phyloP scores from a whole-genome alignment of 225 moss, liverwort and hornwort genomes.

The Physcomitrium patens region DNA sequence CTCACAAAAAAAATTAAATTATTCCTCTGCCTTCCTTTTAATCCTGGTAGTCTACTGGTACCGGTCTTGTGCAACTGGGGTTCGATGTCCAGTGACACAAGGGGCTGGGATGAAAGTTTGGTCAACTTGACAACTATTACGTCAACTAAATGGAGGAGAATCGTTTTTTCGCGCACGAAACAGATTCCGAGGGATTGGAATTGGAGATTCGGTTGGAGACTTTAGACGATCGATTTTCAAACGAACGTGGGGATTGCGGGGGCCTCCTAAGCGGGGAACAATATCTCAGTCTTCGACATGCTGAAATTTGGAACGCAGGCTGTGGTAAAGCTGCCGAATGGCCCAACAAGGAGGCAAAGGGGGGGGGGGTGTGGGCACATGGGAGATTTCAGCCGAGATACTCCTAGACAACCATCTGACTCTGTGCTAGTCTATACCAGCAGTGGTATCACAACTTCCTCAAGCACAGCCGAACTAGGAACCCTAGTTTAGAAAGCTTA shows the following conservation, averaged over 20 bases:
- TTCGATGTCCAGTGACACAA: neutral
- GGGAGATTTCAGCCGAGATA: neutral
- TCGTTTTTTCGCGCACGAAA: neutral
- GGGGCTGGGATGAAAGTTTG: too few species aligned
- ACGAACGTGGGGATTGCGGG: slow-evolving; percentile 3
- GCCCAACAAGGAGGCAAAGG: neutral
- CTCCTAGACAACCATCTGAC: neutral
- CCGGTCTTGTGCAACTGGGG: neutral
- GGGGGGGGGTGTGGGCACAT: slow-evolving; percentile 25
- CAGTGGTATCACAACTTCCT: neutral
- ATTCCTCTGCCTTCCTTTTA: too few species aligned
- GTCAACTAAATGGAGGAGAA: neutral
- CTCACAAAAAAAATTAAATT: too few species aligned
- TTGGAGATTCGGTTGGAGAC: slow-evolving; percentile 6
- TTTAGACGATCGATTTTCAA: neutral
- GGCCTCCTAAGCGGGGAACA: neutral
- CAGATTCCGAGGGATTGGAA: neutral
- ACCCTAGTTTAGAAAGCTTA: slow-evolving; percentile 12
- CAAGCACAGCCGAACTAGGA: slow-evolving; percentile 22
- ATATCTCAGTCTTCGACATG: neutral
- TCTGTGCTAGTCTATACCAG: neutral
- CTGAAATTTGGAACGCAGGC: neutral
- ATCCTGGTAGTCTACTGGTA: neutral
- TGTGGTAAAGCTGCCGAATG: neutral
- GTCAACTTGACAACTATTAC: too few species aligned